A percentile compares a stretch with the other conserved stretches of the same genome.
Conservation (phyloP, 202 grass and related monocot genomes). For the Schoenoplectus tabernaemontani region DNA sequence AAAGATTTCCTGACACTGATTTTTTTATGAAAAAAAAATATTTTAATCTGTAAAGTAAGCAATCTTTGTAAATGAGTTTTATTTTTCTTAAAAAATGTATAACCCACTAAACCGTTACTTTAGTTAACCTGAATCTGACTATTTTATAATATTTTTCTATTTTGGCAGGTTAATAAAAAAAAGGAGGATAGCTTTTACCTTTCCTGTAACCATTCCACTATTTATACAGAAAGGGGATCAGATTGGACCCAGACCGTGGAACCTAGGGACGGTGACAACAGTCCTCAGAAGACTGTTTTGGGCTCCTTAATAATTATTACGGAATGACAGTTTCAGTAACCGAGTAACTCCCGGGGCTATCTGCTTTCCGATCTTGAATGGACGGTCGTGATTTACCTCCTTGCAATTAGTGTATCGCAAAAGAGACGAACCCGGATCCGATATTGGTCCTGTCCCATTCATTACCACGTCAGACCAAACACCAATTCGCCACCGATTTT, state of each 20-base stretch:
- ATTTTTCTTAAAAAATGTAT: no score
- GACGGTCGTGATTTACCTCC: neutral
- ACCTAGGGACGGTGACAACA: neutral
- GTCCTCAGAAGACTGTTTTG: no score
- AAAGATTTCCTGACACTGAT: no score
- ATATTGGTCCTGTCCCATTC: conserved; percentile 14
- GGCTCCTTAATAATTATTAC: no score
- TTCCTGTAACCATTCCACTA: neutral
- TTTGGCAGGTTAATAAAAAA: neutral
- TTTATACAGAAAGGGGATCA: neutral
- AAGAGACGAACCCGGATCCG: neutral
- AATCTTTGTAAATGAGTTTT: no score
- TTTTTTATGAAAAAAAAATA: no score
- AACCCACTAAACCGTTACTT: neutral
- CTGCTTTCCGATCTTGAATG: neutral
- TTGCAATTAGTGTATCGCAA: neutral
- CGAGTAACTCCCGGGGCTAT: no score
- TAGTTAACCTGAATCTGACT: neutral
- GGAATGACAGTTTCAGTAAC: no score
- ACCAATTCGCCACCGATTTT: no score
- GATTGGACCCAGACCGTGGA: neutral
- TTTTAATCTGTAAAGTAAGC: no score
- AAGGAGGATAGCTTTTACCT: neutral
- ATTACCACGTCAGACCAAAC: conserved; percentile 13
- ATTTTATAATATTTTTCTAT: neutral